These are phyloP conservation scores for Balansia obtecta DNA, from an alignment of 2,329 filamentous ascomycete genomes.

Conservation along the genomic window DNA sequence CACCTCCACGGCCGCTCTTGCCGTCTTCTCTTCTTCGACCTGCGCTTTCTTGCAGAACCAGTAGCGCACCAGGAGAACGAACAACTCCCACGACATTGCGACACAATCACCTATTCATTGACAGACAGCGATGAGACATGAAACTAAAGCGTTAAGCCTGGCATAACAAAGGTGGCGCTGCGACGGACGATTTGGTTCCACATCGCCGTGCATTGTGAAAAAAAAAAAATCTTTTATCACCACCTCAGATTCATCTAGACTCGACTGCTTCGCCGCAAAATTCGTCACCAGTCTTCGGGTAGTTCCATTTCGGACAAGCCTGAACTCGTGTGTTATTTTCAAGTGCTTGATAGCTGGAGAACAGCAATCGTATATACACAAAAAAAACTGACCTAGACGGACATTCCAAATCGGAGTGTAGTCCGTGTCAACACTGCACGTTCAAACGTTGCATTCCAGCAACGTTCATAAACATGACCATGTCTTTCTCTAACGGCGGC, in stretches of 20 bases:
- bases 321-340: background rate
- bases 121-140: slow-evolving; percentile 6
- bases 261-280: background rate
- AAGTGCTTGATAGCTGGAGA: background rate
- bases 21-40: background rate
- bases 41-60: background rate
- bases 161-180: slow-evolving; percentile 3
- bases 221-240: background rate
- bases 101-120: background rate
- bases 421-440: slow-evolving; percentile 12
- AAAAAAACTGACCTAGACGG: slow-evolving; percentile 2
- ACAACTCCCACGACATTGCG: background rate
- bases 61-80: background rate
- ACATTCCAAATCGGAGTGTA: slow-evolving; percentile 15
- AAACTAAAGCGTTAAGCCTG: slow-evolving; percentile 2
- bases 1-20: slow-evolving; percentile 1
- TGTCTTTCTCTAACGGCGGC: slow-evolving; percentile 54
- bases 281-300: background rate
- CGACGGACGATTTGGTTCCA: background rate
- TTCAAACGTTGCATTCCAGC: slow-evolving; percentile 16
- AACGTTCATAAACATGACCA: slow-evolving; percentile 20
- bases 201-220: background rate
- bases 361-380: slow-evolving; percentile 1
- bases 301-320: background rate
- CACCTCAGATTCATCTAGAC: slow-evolving; percentile 2